phyloP scores from a whole-genome alignment of 495 filamentous ascomycete species.

The Hyaloscypha bicolor region DNA sequence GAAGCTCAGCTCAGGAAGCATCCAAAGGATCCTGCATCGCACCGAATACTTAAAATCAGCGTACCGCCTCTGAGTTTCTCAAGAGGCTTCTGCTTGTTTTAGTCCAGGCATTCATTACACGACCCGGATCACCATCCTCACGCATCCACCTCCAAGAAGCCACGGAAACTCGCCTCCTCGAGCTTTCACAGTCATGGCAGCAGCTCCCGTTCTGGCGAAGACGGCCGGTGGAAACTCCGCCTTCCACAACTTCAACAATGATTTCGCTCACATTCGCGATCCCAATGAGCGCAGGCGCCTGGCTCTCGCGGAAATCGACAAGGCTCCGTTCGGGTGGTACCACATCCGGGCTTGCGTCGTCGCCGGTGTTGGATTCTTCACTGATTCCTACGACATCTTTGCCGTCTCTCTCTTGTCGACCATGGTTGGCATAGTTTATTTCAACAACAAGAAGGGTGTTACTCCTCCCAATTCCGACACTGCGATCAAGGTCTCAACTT shows the following conservation, averaged over 20 bases:
- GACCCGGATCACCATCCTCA: neutral
- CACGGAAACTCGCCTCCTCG: neutral
- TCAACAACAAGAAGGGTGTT: constrained; percentile 47
- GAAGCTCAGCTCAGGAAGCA: neutral
- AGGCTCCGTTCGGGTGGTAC: constrained; percentile 78
- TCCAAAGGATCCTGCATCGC: neutral
- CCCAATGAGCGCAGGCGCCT: constrained; percentile 74
- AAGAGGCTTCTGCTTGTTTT: neutral
- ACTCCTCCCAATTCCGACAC: constrained; percentile 70
- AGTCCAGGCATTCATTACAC: neutral
- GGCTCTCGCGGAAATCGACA: constrained; percentile 78
- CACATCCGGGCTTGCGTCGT: constrained; percentile 67
- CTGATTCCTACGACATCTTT: constrained; percentile 80
- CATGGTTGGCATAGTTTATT: constrained; percentile 77
- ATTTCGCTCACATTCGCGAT: constrained; percentile 65
- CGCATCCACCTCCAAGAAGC: neutral
- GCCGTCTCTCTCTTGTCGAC: constrained; percentile 69
- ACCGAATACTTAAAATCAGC: neutral
- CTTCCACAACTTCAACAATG: constrained; percentile 69
- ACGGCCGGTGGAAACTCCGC: constrained; percentile 65
- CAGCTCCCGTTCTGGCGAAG: neutral
- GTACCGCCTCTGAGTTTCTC: neutral
- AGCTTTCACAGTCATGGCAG: neutral
- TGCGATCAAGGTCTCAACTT: constrained; percentile 88
- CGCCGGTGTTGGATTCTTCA: constrained; percentile 83